Conservation (phyloP, 164 flowering plant genomes). For the Berberis vulgaris region DNA sequence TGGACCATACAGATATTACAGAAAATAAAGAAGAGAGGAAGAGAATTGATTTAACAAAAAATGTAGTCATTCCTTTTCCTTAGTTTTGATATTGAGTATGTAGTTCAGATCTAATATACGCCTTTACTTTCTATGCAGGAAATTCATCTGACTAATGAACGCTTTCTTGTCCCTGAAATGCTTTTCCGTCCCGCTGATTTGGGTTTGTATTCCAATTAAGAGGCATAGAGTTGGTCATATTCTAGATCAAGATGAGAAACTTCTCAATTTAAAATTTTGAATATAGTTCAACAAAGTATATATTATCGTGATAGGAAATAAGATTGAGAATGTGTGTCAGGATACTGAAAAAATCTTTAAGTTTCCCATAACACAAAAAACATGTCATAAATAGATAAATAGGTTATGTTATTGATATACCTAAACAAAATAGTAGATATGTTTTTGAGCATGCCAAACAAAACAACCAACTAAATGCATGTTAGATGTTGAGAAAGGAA, state of each 20-base stretch:
- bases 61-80: conserved; percentile 26
- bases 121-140: conserved; percentile 42
- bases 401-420: not conserved
- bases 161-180: conserved; percentile 98
- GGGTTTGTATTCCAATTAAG: conserved; percentile 35
- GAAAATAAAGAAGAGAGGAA: conserved; percentile 43
- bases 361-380: too few species aligned
- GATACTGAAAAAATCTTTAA: too few species aligned
- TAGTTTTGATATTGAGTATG: not conserved
- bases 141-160: conserved; percentile 83
- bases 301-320: too few species aligned
- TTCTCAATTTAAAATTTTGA: not conserved
- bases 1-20: conserved; percentile 21
- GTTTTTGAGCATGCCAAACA: too few species aligned
- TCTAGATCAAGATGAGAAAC: not conserved
- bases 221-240: not conserved
- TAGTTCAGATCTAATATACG: conserved; percentile 1
- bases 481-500: too few species aligned
- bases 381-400: not conserved
- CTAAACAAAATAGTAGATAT: not conserved
- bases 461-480: too few species aligned
- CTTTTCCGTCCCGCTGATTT: conserved; percentile 92
- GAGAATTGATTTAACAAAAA: conserved; percentile 63
- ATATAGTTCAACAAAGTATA: not conserved
- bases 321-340: too few species aligned